Evolutionary conservation across 1,284 basidiomycete species (phyloP), one percentile per base, ranked within the genome.

Genomic region (Xanthoconium separans): DNA sequence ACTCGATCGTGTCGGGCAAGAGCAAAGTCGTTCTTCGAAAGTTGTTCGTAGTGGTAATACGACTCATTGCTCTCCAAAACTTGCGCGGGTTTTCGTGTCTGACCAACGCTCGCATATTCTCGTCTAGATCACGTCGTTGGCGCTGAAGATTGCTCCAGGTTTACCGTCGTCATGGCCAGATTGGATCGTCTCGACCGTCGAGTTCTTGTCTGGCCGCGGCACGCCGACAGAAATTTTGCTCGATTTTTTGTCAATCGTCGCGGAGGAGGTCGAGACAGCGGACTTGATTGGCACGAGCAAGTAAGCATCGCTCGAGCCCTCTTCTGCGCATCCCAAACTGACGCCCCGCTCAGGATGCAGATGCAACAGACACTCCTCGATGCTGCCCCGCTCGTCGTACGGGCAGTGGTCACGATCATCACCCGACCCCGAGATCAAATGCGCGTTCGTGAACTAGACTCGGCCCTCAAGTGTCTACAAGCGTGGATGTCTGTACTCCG

Each of bases 241-340:
- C 42, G 90, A 93, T 61, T 93, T 93, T 71, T 75, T 93, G 29
- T 78, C 83, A n/a, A 94, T 94, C 53, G 86, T 83, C 0, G 89
- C 90, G 1, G 91, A 95, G 65, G 93, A 95, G 66, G 78, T 91
- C 13, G 77, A 79, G 15, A 79, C 81, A 33, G 87, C 89, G 7
- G 89, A 91, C 68, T 71, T 95, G 50, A 70, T 91, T 44, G 84
- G 85, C n/a, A 65, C 82, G 30, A 84, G 81, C 74, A 87, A 85
- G 92, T 94, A 64, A 71, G 84, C 29, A 36, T 29, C 37, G 22
- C 43, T 16, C 47, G 29, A 22, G 8, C 27, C 65, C 48, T 36
- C 57, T 47, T 61, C 39, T 43, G 51, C 44, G 51, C 36, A 31
- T 47, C 22, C 36, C 44, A 47, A 48, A 44, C 58, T 46, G 24